Conservation (phyloP, 306 rosid genomes). For the Abrus precatorius region DNA sequence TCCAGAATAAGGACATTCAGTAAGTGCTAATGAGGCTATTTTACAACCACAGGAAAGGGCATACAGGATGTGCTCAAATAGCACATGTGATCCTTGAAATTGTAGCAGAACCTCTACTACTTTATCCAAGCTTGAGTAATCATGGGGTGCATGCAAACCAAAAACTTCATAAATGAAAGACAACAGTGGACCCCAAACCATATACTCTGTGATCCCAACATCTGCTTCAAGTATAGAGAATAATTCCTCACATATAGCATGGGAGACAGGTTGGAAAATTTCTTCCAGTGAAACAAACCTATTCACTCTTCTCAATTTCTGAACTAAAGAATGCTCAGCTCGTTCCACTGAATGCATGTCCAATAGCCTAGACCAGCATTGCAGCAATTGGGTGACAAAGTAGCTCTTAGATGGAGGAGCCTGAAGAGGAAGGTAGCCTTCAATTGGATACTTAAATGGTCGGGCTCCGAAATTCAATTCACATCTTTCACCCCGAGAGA, state of each 20-base stretch:
- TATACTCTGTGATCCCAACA: conserved; percentile 64
- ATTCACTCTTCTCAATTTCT: conserved; percentile 79
- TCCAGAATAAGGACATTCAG: conserved; percentile 90
- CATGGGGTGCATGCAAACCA: conserved; percentile 76
- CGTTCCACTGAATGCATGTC: conserved; percentile 74
- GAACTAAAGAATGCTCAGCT: conserved; percentile 71
- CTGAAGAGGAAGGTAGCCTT: conserved; percentile 88
- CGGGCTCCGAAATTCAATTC: conserved; percentile 88
- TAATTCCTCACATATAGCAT: conserved; percentile 79
- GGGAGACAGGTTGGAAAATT: conserved; percentile 73
- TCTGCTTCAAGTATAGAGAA: conserved; percentile 74
- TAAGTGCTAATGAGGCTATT: conserved; percentile 66
- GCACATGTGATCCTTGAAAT: conserved; percentile 71
- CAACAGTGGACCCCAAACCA: conserved; percentile 88
- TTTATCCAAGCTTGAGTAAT: conserved; percentile 83
- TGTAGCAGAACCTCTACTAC: conserved; percentile 77
- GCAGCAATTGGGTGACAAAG: conserved; percentile 67
- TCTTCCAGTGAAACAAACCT: conserved; percentile 82
- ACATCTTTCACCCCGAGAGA: conserved; percentile 93
- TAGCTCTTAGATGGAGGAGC: conserved; percentile 64
- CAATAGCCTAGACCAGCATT: conserved; percentile 87
- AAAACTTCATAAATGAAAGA: conserved; percentile 85
- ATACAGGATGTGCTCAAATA: conserved; percentile 78
- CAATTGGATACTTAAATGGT: conserved; percentile 88
- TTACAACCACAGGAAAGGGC: conserved; percentile 85